These are phyloP conservation scores for Flueggea neowawraea DNA, from an alignment of 441 rosid genomes.

Conservation along the genomic window DNA sequence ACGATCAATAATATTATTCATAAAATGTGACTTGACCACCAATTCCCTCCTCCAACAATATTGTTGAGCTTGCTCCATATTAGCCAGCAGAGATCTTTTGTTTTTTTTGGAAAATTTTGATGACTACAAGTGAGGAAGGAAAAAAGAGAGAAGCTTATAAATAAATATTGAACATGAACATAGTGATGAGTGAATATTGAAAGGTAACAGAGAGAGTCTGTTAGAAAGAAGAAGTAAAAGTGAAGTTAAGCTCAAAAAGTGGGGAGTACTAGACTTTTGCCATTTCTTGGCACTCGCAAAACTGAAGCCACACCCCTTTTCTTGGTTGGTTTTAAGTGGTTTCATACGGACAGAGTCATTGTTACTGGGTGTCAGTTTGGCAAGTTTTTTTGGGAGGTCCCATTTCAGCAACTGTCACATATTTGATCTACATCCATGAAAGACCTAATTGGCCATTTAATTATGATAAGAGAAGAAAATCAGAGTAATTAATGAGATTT, in stretches of 20 bases:
- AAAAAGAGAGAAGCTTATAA: neutral
- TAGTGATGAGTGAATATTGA: slow-evolving; percentile 8
- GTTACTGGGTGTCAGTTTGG: slow-evolving; percentile 21
- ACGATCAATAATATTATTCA: too few species aligned
- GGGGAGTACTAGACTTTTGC: too few species aligned
- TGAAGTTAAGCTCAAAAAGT: slow-evolving; percentile 22
- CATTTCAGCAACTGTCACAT: slow-evolving; percentile 29
- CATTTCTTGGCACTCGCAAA: slow-evolving; percentile 7
- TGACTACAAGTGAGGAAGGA: too few species aligned
- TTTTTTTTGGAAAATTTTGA: too few species aligned
- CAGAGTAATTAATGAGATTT: neutral
- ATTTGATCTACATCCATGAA: slow-evolving; percentile 23
- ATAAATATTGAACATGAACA: slow-evolving; percentile 14
- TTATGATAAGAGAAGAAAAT: neutral
- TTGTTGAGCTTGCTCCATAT: too few species aligned
- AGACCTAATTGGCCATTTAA: slow-evolving; percentile 17
- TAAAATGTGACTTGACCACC: slow-evolving; percentile 11
- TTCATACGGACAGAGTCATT: slow-evolving; percentile 20
- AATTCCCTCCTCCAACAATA: slow-evolving; percentile 15
- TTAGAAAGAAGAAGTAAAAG: slow-evolving; percentile 14
- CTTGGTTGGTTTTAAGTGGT: slow-evolving; percentile 13
- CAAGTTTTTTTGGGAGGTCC: slow-evolving; percentile 19
- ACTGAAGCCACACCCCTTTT: slow-evolving; percentile 24
- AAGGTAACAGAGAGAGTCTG: slow-evolving; percentile 28
- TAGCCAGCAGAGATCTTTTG: too few species aligned